Evolutionary conservation across 306 rosid genomes (phyloP), one percentile per base, ranked within the genome.

Genomic region (Trifolium pratense): DNA sequence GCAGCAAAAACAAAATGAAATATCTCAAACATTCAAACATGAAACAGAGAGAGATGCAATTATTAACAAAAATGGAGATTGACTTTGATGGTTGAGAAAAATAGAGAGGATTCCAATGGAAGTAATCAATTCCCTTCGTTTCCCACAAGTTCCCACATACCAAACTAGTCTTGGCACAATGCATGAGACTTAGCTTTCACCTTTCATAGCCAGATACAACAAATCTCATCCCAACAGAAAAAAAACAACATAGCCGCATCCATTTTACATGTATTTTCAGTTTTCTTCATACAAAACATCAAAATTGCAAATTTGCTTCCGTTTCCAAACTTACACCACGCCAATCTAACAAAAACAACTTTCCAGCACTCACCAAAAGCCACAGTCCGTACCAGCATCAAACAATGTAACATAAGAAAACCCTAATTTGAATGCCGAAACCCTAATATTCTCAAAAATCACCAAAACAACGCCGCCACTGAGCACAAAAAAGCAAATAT

Each of bases 391-490:
- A 73, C 49, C 14, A 29, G 15, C 15, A 42, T 2, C 23, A 20
- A 37, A 52, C 48, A 71, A 29, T 13, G 15, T 21, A 20, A 46
- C 67, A 66, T 4, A 6, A 69, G 20, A 16, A 52, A 61, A 49
- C 56, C 81, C 61, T 48, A 72, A 53, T 66, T 66, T 9, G 3
- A 63, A 39, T 25, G 45, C 5, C 18, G 34, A 84, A 58, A 83
- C 77, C 80, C 84, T 36, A 39, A 52, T 13, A 17, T 45, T 65
- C 60, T 9, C 5, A 43, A 18, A 56, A 40, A 66, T 29, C 49
- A 63, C 20, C 42, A 37, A 58, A 73, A 3, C 71, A 43, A 9
- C 71, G 7, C 73, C 77, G 13, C 48, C 21, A 46, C 49, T 16
- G 8, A 21, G 59, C 11, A 37, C 25, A 53, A 3, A 36, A 5